Conservation (phyloP, 1,284 basidiomycete genomes). For the Mycena sp. region DNA sequence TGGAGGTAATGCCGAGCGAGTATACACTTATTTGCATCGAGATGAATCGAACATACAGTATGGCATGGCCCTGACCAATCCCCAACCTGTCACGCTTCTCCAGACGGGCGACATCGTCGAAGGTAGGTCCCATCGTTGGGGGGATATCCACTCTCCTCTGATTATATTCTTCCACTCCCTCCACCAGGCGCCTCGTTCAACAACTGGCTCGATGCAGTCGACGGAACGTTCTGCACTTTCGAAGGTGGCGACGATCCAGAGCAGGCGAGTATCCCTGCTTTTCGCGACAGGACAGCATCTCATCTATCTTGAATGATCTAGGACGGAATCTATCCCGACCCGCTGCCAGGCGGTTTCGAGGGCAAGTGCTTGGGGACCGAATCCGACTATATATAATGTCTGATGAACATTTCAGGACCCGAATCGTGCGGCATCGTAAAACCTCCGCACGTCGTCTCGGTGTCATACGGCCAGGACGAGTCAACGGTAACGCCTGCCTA, state of each 20-base stretch:
- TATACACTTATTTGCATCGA: neutral
- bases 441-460: conserved; percentile 49
- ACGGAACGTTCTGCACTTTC: conserved; percentile 65
- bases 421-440: conserved; percentile 58
- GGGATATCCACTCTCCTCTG: too few relatives aligned
- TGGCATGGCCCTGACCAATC: conserved; percentile 47
- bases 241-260: conserved; percentile 67
- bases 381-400: conserved; percentile 29
- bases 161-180: neutral
- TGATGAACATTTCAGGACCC: neutral
- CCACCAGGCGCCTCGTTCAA: conserved; percentile 15
- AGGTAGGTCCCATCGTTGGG: conserved; percentile 21
- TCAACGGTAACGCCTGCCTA: neutral
- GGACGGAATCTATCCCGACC: conserved; percentile 66
- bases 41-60: conserved; percentile 34
- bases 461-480: conserved; percentile 62
- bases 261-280: conserved; percentile 31
- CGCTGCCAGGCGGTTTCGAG: conserved; percentile 48
- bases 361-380: conserved; percentile 33
- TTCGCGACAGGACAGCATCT: neutral
- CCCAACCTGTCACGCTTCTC: conserved; percentile 53
- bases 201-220: conserved; percentile 52
- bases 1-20: conserved; percentile 29
- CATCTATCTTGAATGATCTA: neutral
- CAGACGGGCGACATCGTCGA: conserved; percentile 54